Conservation (phyloP, 305 asterid genomes). For the Fraxinus nigra region DNA sequence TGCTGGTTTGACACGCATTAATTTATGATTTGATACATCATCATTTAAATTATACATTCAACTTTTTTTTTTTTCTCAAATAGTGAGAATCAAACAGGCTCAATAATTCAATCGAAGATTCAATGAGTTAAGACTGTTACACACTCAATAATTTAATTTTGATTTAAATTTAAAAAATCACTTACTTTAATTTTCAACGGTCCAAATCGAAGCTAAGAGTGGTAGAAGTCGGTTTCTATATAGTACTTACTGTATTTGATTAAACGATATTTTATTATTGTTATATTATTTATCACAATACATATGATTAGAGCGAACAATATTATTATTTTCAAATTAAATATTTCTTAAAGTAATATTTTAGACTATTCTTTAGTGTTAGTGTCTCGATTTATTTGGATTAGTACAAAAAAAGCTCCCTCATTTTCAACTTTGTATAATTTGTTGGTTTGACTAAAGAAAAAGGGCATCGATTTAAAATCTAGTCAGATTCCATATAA, state of each 20-base stretch:
- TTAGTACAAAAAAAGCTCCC: background rate
- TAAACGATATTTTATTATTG: background rate
- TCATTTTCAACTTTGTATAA: background rate
- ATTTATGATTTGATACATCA: too few relatives aligned
- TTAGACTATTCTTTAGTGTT: background rate
- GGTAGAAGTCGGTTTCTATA: background rate
- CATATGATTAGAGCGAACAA: background rate
- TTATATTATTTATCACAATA: background rate
- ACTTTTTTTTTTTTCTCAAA: too few relatives aligned
- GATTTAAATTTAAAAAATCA: background rate
- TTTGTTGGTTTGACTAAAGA: background rate
- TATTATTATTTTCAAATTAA: background rate
- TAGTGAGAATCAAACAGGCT: too few relatives aligned
- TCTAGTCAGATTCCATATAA: background rate
- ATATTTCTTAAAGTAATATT: background rate
- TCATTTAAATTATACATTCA: too few relatives aligned
- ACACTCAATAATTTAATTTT: too few relatives aligned
- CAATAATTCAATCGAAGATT: background rate
- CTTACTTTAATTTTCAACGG: too few relatives aligned
- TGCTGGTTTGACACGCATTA: too few relatives aligned
- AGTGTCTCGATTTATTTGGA: background rate
- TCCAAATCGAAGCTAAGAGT: background rate
- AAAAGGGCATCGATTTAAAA: background rate
- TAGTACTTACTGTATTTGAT: background rate
- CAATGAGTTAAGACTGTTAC: too few relatives aligned